Percentiles rank a stretch among this genome's conserved stretches.
phyloP scores from a whole-genome alignment of 2,329 filamentous ascomycete genomes.

The Trichoderma endophyticum region DNA sequence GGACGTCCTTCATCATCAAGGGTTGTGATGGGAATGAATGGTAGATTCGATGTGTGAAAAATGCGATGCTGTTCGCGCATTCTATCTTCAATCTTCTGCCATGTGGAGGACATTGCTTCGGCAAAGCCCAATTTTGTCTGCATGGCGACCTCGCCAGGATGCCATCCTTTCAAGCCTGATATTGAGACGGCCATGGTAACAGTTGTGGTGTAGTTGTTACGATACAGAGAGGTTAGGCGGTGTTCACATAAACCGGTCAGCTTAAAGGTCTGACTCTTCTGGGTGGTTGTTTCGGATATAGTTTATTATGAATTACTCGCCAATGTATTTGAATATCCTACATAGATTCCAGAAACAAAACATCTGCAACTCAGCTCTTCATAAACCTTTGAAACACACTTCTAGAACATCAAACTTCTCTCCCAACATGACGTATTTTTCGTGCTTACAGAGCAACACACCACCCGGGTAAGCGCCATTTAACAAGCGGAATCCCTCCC shows the following conservation, averaged over 20 bases:
- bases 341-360: not conserved
- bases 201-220: not conserved
- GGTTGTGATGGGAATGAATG: constrained; percentile 12
- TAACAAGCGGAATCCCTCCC: not conserved
- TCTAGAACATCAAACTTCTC: not conserved
- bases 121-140: constrained; percentile 13
- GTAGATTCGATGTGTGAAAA: constrained; percentile 14
- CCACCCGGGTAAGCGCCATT: not conserved
- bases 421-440: not conserved
- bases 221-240: not conserved
- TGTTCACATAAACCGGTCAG: not conserved
- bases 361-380: not conserved
- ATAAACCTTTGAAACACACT: not conserved
- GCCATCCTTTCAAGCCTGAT: constrained; percentile 11
- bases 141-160: constrained; percentile 12
- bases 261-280: not conserved
- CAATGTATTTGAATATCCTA: not conserved
- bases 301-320: not conserved
- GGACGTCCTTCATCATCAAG: constrained; percentile 12
- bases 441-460: not conserved
- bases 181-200: not conserved
- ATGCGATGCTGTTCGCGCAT: constrained; percentile 19
- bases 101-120: not conserved
- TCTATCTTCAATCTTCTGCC: not conserved
- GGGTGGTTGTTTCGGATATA: not conserved